Base-by-base conservation (phyloP, 2,329 filamentous ascomycete species). In the Fusarium cicatricum region DNA sequence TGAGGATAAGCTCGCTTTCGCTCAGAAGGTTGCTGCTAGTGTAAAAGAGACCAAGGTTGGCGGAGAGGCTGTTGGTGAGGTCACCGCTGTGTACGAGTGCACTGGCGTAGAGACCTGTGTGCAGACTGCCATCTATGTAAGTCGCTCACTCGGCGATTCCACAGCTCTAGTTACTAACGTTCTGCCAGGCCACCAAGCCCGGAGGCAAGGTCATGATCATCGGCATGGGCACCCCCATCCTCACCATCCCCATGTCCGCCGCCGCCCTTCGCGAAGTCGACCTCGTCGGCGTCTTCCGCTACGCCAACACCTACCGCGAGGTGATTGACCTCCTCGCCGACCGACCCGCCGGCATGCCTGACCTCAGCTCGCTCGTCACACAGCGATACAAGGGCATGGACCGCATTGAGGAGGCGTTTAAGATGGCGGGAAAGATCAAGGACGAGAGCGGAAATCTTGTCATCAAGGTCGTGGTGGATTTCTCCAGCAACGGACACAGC, bases 61-160 rank as follows among this genome's bases (percentile, higher is more conserved):
- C 1, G 78, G 77, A 9, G 70, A 77, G 60, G 78, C 82, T 11
- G 80, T 90, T 55, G 85, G 78, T 0, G 86, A 91, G 68, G 82
- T 90, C 0, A 82, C 85, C 44, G 84, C 85, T 2, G 88, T 89
- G 3, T 92, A 90, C 68, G 90, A 93, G 75, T 92, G 90, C 70
- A 93, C 90, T 0, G 90, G 90, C 9, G 90, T 92, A 17, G 89
- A 91, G 70, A 84, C 85, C 0, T 93, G 90, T 66, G 80, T 92
- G 65, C 90, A 93, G 71, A 85, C 86, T 6, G 83, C 87, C 5
- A 91, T 93, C 50, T 93, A 90, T 66, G 82, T 83, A 60, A 72
- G 78, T 15, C 15, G 16, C 28, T 14, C 5, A 28, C 40, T 39
- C 42, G 21, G 32, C 28, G 14, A 33, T 38, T 26, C 29, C 38